Conservation (phyloP, 1,139 yeast genomes). For the Hyphopichia fennica region DNA sequence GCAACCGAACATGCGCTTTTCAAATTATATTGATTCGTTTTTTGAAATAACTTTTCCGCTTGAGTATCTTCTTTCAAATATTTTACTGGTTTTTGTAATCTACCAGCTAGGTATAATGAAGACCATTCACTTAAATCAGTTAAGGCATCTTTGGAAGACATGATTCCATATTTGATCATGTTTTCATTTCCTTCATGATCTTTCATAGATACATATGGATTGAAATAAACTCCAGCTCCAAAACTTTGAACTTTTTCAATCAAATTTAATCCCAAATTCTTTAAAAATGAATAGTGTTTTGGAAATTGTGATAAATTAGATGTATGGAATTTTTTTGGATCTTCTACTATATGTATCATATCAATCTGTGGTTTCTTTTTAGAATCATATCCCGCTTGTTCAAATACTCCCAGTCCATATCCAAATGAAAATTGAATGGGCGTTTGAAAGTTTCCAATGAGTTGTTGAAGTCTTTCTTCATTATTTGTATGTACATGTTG, state of each 20-base stretch:
- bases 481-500: slow-evolving; percentile 53
- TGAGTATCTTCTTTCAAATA: slow-evolving; percentile 60
- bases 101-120: slow-evolving; percentile 84
- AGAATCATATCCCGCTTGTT: slow-evolving; percentile 59
- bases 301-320: slow-evolving; percentile 65
- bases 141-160: slow-evolving; percentile 58
- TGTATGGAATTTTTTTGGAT: slow-evolving; percentile 74
- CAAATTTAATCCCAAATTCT: slow-evolving; percentile 57
- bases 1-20: slow-evolving; percentile 80
- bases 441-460: slow-evolving; percentile 60
- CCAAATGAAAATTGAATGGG: slow-evolving; percentile 81
- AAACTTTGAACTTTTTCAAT: slow-evolving; percentile 61
- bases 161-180: slow-evolving; percentile 83
- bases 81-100: slow-evolving; percentile 92
- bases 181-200: slow-evolving; percentile 42
- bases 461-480: slow-evolving; percentile 46
- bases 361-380: slow-evolving; percentile 69
- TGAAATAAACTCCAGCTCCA: slow-evolving; percentile 95
- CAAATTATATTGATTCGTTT: slow-evolving; percentile 72
- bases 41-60: slow-evolving; percentile 35
- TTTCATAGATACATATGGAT: slow-evolving; percentile 75
- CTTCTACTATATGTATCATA: slow-evolving; percentile 79
- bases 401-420: slow-evolving; percentile 93
- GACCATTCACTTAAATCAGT: slow-evolving; percentile 81
- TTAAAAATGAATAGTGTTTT: slow-evolving; percentile 72